Base-by-base conservation (phyloP, 768 basidiomycete genomes). In the Ramaria sp. region DNA sequence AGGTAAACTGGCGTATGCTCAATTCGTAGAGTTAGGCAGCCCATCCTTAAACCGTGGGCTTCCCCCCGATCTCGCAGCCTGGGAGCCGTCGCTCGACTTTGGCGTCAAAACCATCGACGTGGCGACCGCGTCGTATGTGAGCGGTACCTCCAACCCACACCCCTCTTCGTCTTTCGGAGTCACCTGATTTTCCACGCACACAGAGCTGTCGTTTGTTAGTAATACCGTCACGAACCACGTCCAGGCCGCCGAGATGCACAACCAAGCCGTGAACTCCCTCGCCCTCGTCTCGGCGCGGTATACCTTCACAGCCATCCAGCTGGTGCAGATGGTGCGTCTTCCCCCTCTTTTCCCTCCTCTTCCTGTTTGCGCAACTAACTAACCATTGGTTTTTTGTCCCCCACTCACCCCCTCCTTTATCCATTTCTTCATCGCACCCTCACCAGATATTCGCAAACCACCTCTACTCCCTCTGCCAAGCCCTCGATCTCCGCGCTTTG, bases 51-150 rank as follows among this genome's bases (percentile, higher is more conserved):
- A 65, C 57, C 63, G 66, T 30, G 67, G 67, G 5, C 66, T 69
- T 1, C 66, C 67, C 5, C 60, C 62, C 13, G 45, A 59, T 30
- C 53, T 61, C 20, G 58, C 58, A 9, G 53, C 50, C 1, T 24
- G 34, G 22, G 60, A 57, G 45, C 59, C 57, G 1, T 60, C 58
- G 15, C 60, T 63, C 20, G 63, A 65, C 53, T 69, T 64, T 59
- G 65, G 66, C 54, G n/a, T 38, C 38, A 69, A 69, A 58, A 67
- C 66, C 24, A 51, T 64, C 24, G 67, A 69, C 52, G 63, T 69
- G 34, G 61, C 61, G 27, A 56, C 60, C 1, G 67, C 67, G 1
- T 59, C 64, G 0, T 67, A 67, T 60, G 53, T 61, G 0, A 57
- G 59, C 31, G 67, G 67, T 60, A 39, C 22, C 46, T 47, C 11